Evolutionary conservation across 1,139 yeast genomes (phyloP).

Genomic region (Spencermartinsiella ligniputridi): DNA sequence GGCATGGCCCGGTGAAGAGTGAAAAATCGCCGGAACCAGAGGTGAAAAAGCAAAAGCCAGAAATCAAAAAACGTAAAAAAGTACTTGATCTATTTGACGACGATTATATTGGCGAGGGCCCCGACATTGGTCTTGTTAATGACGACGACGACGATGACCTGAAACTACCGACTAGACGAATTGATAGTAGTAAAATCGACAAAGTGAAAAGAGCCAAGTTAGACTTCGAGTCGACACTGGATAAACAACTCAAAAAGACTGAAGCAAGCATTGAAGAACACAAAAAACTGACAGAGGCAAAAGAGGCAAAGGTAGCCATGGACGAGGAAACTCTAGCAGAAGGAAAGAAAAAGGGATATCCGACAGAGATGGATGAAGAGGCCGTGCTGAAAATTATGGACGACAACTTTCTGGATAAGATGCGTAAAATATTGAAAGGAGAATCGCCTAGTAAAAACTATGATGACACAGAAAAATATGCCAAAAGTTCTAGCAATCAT

Average conservation of each 20-base stretch:
- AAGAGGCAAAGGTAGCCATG: neutral
- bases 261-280: neutral
- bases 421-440: constrained; percentile 3
- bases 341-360: constrained; percentile 14
- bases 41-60: too few relatives aligned
- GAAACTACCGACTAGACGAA: neutral
- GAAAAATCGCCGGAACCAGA: too few relatives aligned
- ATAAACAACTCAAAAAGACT: neutral
- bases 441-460: constrained; percentile 1
- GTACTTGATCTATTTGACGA: too few relatives aligned
- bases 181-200: neutral
- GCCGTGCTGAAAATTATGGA: constrained; percentile 7
- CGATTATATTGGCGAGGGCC: too few relatives aligned
- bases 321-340: constrained; percentile 1
- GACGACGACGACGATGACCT: too few relatives aligned
- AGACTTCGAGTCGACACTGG: neutral
- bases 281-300: neutral
- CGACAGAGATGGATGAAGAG: constrained; percentile 8
- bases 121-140: too few relatives aligned
- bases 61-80: too few relatives aligned
- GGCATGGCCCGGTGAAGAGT: too few relatives aligned
- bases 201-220: neutral
- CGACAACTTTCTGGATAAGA: constrained; percentile 1
- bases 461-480: constrained; percentile 1
- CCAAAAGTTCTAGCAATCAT: neutral